phyloP scores from a whole-genome alignment of 257 asterid species.

The Solanum paucissectum region DNA sequence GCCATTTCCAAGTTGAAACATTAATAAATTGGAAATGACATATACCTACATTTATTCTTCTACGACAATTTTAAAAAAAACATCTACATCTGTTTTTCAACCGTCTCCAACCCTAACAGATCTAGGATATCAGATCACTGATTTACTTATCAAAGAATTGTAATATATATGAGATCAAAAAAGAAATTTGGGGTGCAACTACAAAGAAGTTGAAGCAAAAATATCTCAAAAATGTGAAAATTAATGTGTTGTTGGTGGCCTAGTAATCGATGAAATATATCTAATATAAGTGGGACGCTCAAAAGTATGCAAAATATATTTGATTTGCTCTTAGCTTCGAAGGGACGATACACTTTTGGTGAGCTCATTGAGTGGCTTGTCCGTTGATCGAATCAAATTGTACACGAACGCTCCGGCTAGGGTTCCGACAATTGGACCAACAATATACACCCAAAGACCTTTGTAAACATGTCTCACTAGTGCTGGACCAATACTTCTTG shows the following conservation, averaged over 20 bases:
- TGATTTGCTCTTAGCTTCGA: neutral
- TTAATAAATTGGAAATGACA: neutral
- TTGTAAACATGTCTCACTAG: conserved; percentile 30
- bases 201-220: neutral
- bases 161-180: neutral
- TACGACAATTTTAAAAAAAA: neutral
- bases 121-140: neutral
- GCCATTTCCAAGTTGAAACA: neutral
- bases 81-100: neutral
- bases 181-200: neutral
- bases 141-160: neutral
- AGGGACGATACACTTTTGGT: conserved; percentile 10
- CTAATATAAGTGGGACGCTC: neutral
- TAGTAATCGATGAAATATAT: neutral
- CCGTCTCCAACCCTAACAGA: neutral
- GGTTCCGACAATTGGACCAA: conserved; percentile 59
- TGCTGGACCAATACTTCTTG: conserved; percentile 86
- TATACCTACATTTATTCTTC: neutral
- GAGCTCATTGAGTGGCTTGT: conserved; percentile 38
- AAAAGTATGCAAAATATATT: neutral
- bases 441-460: conserved; percentile 52
- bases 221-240: neutral
- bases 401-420: conserved; percentile 44
- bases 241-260: neutral
- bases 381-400: conserved; percentile 37